Percentiles rank a stretch among this genome's conserved stretches.
Conservation (phyloP, 768 basidiomycete genomes). For the Nidularia pulvinata region DNA sequence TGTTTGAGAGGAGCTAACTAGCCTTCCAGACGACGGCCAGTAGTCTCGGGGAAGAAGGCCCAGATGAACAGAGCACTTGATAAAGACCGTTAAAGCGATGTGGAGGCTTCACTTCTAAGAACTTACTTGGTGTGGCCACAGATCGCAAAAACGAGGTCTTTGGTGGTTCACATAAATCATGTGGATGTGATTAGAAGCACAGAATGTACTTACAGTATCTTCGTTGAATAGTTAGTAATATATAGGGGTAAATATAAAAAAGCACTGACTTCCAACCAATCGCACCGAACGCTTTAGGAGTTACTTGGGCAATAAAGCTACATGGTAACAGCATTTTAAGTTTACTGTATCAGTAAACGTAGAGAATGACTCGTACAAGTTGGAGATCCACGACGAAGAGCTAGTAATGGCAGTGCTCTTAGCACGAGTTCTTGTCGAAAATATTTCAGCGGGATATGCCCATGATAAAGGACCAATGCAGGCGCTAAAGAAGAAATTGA, state of each 20-base stretch:
- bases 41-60: slow-evolving; percentile 44
- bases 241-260: slow-evolving; percentile 1
- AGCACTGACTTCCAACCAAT: slow-evolving; percentile 38
- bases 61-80: slow-evolving; percentile 35
- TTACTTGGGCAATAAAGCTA: slow-evolving; percentile 45
- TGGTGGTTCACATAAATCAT: neutral
- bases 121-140: slow-evolving; percentile 41
- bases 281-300: slow-evolving; percentile 32
- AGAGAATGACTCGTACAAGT: slow-evolving; percentile 22
- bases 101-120: neutral
- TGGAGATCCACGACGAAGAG: slow-evolving; percentile 42
- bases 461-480: slow-evolving; percentile 44
- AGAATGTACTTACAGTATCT: slow-evolving; percentile 22
- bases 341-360: neutral
- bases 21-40: slow-evolving; percentile 41
- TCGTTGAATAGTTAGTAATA: neutral
- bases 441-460: slow-evolving; percentile 45
- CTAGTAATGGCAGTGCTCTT: slow-evolving; percentile 44
- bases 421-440: slow-evolving; percentile 40
- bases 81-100: neutral
- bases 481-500: slow-evolving; percentile 46
- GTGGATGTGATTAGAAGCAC: neutral
- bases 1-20: slow-evolving; percentile 40
- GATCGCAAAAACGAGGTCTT: slow-evolving; percentile 43
- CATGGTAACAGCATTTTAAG: neutral